Conservation (phyloP, 345 rosid genomes). For the Punica granatum region DNA sequence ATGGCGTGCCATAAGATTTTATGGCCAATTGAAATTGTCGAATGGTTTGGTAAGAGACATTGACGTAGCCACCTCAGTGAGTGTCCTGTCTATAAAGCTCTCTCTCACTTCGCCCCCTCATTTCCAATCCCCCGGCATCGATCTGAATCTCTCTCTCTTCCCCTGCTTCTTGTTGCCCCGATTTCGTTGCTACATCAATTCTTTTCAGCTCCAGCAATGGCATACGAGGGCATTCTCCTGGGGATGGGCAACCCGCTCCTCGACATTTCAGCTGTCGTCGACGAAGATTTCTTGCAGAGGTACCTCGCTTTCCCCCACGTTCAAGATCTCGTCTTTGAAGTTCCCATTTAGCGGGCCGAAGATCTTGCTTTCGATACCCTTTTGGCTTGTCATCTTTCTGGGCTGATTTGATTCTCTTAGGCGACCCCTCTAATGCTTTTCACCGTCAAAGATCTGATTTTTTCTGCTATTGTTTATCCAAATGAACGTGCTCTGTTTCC, state of each 20-base stretch:
- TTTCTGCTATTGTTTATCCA: neutral
- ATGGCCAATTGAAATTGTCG: neutral
- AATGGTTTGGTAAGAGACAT: neutral
- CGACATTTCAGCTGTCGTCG: conserved; percentile 92
- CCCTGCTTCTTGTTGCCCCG: neutral
- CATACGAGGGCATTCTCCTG: conserved; percentile 50
- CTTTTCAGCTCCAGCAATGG: conserved; percentile 31
- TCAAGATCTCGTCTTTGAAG: conserved; percentile 3
- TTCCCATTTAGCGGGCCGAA: neutral
- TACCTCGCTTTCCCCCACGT: conserved; percentile 15
- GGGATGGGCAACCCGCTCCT: conserved; percentile 99
- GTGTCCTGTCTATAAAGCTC: neutral
- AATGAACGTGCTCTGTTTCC: neutral
- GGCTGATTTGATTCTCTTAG: neutral
- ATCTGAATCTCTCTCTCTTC: neutral
- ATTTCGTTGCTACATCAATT: neutral
- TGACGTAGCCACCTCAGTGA: neutral
- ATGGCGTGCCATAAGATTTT: neutral
- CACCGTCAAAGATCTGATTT: neutral
- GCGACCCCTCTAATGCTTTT: neutral
- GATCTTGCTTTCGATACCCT: neutral
- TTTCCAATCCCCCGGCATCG: neutral
- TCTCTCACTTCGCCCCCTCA: neutral
- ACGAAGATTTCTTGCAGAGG: conserved; percentile 74
- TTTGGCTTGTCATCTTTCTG: neutral